These are phyloP conservation scores for Aspergillus saccharolyticus DNA, from an alignment of 495 filamentous ascomycete species.

Conservation along the genomic window DNA sequence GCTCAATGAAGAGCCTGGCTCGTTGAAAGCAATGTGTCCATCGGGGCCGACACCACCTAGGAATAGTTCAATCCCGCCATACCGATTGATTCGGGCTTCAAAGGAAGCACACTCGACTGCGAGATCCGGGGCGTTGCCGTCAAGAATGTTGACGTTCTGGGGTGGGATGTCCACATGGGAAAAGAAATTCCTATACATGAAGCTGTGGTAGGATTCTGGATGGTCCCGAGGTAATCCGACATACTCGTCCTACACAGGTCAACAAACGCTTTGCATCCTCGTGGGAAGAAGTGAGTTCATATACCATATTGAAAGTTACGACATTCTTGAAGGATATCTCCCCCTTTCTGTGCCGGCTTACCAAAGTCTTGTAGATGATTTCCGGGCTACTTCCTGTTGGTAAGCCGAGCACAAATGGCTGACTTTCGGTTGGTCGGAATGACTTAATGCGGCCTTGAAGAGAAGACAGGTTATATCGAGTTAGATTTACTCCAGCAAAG, in stretches of 20 bases:
- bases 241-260: conserved; percentile 67
- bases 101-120: conserved; percentile 74
- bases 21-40: conserved; percentile 87
- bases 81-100: conserved; percentile 69
- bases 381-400: conserved; percentile 79
- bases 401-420: conserved; percentile 78
- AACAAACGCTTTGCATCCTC: neutral
- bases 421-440: conserved; percentile 62
- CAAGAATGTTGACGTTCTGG: conserved; percentile 77
- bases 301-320: conserved; percentile 88
- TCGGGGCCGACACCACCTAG: conserved; percentile 81
- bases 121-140: conserved; percentile 72
- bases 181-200: conserved; percentile 92
- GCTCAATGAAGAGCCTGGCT: conserved; percentile 74
- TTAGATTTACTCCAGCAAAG: neutral
- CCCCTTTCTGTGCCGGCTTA: conserved; percentile 68
- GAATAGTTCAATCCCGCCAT: conserved; percentile 80
- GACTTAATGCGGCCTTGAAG: conserved; percentile 56
- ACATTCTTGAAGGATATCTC: conserved; percentile 84
- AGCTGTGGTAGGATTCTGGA: conserved; percentile 79
- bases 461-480: neutral
- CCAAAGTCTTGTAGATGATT: conserved; percentile 70
- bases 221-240: conserved; percentile 77
- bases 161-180: conserved; percentile 79
- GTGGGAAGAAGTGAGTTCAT: neutral